Conservation (phyloP, 768 basidiomycete species). For the Tylopilus subfusipes region DNA sequence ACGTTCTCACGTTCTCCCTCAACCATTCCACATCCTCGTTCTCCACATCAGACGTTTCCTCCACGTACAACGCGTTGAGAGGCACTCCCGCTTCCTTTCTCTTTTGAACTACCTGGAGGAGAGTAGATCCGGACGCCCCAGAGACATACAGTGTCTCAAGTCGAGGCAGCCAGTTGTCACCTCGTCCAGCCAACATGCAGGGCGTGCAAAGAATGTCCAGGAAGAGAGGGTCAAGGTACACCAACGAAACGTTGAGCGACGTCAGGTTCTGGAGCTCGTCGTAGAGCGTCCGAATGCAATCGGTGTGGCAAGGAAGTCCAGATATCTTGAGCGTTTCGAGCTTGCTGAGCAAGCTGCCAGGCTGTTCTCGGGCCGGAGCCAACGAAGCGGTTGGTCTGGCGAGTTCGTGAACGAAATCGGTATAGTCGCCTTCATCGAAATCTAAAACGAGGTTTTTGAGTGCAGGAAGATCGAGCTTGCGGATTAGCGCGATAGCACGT, state of each 20-base stretch:
- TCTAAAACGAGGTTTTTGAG: not conserved
- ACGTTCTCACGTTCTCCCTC: constrained; percentile 42
- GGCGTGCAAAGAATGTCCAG: constrained; percentile 16
- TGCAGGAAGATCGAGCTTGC: not conserved
- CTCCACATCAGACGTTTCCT: constrained; percentile 41
- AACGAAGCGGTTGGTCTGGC: not conserved
- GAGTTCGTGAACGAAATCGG: not conserved
- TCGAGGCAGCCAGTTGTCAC: constrained; percentile 42
- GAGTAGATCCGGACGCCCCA: constrained; percentile 37
- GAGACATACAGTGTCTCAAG: constrained; percentile 47
- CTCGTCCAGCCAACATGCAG: not conserved
- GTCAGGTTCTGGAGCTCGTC: not conserved
- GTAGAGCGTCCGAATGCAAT: not conserved
- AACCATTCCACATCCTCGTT: constrained; percentile 50
- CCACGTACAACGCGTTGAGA: constrained; percentile 44
- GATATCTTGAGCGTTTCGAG: not conserved
- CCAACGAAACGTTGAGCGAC: constrained; percentile 24
- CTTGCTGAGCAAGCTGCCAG: not conserved
- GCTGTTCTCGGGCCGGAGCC: not conserved
- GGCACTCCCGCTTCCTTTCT: constrained; percentile 44
- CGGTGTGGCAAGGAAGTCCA: not conserved
- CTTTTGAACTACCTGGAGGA: constrained; percentile 32
- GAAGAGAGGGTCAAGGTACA: constrained; percentile 30
- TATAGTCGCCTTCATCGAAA: not conserved
- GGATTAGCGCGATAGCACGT: not conserved